phyloP scores from a whole-genome alignment of 352 stramenopile genomes.

The Globisporangium carolinianum region DNA sequence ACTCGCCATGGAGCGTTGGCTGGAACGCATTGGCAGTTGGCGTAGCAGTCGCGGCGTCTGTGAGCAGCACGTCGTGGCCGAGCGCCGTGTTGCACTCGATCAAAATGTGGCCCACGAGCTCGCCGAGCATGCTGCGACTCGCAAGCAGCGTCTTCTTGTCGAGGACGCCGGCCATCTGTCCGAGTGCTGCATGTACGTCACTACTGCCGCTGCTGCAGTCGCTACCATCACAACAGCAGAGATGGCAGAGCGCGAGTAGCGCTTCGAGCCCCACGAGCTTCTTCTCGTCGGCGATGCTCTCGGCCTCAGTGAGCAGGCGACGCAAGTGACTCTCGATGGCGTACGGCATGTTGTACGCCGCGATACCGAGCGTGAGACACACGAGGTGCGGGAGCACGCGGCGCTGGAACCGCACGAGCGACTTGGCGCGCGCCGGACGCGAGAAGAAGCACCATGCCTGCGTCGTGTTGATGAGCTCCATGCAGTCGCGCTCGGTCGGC shows the following conservation, averaged over 20 bases:
- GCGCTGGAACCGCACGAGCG: constrained; percentile 22
- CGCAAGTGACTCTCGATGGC: constrained; percentile 60
- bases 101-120: constrained; percentile 54
- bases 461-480: constrained; percentile 79
- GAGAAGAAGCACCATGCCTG: constrained; percentile 80
- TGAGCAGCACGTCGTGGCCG: constrained; percentile 24
- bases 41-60: background rate
- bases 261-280: constrained; percentile 60
- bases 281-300: constrained; percentile 65
- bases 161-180: constrained; percentile 5
- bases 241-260: constrained; percentile 20
- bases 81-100: constrained; percentile 65
- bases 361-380: constrained; percentile 45
- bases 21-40: too few species aligned
- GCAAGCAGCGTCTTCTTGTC: constrained; percentile 30
- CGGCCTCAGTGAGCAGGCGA: constrained; percentile 41
- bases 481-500: constrained; percentile 50
- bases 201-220: background rate
- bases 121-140: constrained; percentile 29
- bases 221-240: background rate
- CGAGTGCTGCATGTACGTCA: background rate
- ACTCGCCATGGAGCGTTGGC: background rate
- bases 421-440: constrained; percentile 26
- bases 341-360: constrained; percentile 67
- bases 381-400: constrained; percentile 40